phyloP scores from a whole-genome alignment of 1,284 basidiomycete genomes.

The Ustanciosporium gigantosporum region DNA sequence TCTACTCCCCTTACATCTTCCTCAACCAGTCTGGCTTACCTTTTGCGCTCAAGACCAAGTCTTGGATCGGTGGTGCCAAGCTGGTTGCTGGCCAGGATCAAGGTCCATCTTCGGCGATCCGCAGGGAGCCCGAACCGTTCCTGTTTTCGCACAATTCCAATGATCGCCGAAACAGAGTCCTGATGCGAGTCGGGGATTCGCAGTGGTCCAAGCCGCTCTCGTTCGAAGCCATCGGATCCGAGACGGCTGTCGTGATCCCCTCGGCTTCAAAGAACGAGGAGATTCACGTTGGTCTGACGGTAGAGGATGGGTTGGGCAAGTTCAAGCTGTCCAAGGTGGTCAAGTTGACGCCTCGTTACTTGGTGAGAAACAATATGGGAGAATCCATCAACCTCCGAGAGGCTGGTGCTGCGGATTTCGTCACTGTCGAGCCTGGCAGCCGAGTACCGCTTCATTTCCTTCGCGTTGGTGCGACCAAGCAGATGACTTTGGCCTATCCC shows the following conservation, averaged over 20 bases:
- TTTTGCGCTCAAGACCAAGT: conserved; percentile 76
- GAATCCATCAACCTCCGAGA: conserved; percentile 80
- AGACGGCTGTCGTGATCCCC: conserved; percentile 78
- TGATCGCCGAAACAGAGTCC: conserved; percentile 80
- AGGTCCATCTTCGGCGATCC: conserved; percentile 22
- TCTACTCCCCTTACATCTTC: conserved; percentile 89
- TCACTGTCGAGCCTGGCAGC: conserved; percentile 64
- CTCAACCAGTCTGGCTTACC: conserved; percentile 91
- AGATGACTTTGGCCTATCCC: conserved; percentile 79
- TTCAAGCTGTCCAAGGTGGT: conserved; percentile 96
- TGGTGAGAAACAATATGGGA: conserved; percentile 80
- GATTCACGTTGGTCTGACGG: conserved; percentile 85
- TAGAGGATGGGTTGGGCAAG: conserved; percentile 84
- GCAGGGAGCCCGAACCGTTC: conserved; percentile 63
- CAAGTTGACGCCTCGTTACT: conserved; percentile 85
- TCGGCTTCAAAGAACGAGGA: conserved; percentile 74
- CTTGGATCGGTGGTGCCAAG: conserved; percentile 73
- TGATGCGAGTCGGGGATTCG: conserved; percentile 83
- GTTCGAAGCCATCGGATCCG: conserved; percentile 83
- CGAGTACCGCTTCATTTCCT: conserved; percentile 74
- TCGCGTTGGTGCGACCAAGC: conserved; percentile 66
- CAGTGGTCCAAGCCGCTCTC: conserved; percentile 73
- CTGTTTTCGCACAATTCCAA: conserved; percentile 81
- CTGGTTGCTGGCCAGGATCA: conserved; percentile 79
- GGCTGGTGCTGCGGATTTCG: conserved; percentile 68